Percentiles rank a stretch among this genome's conserved stretches.
phyloP scores from a whole-genome alignment of 2,329 filamentous ascomycete species.

The Claviceps citrina region DNA sequence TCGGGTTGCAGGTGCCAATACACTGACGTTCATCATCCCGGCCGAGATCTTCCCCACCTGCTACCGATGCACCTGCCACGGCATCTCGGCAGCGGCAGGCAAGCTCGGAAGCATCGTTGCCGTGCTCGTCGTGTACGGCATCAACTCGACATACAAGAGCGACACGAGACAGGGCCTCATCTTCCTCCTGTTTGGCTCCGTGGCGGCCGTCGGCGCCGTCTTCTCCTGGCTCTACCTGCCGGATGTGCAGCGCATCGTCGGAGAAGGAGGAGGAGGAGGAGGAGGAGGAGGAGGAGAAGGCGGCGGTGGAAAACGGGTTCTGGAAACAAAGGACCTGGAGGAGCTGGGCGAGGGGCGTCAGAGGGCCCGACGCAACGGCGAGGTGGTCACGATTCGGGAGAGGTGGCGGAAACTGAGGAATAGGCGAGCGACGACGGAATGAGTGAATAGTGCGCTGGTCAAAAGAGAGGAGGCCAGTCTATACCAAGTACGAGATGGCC shows the following conservation, averaged over 20 bases:
- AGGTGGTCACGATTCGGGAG: slow-evolving; percentile 28
- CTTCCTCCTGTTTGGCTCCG: slow-evolving; percentile 34
- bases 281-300: background rate
- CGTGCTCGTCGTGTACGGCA: slow-evolving; percentile 33
- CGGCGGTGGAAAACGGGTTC: slow-evolving; percentile 17
- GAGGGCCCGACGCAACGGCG: slow-evolving; percentile 28
- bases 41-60: slow-evolving; percentile 50
- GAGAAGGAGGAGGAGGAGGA: slow-evolving; percentile 10
- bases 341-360: slow-evolving; percentile 34
- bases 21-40: slow-evolving; percentile 47
- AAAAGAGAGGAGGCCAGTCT: too few relatives aligned
- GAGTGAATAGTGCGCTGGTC: too few relatives aligned
- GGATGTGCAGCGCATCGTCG: slow-evolving; percentile 26
- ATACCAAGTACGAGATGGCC: too few relatives aligned
- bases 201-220: slow-evolving; percentile 32
- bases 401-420: slow-evolving; percentile 26
- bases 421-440: slow-evolving; percentile 11
- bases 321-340: slow-evolving; percentile 33
- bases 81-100: slow-evolving; percentile 44
- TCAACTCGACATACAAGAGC: slow-evolving; percentile 29
- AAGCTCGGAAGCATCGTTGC: slow-evolving; percentile 42
- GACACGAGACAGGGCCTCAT: slow-evolving; percentile 31
- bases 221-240: slow-evolving; percentile 38
- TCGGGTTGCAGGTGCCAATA: slow-evolving; percentile 35
- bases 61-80: slow-evolving; percentile 47